Conservation (phyloP, 768 basidiomycete species). For the Paxillus ammoniavirescens region DNA sequence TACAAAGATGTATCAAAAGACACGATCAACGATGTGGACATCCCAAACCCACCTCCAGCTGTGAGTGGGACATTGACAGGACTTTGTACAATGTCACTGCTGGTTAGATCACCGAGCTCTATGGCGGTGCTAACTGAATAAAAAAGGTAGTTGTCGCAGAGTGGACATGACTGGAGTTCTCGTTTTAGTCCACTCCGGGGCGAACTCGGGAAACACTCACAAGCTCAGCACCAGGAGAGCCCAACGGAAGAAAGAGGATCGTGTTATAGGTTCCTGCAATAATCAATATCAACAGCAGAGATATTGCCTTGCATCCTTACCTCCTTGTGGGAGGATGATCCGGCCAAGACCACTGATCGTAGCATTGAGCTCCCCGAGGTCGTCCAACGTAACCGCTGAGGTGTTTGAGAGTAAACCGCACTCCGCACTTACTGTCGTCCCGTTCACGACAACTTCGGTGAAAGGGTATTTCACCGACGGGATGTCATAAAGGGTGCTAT, state of each 20-base stretch:
- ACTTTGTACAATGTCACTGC: neutral
- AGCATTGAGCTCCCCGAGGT: neutral
- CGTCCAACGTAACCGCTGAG: neutral
- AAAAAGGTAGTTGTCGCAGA: neutral
- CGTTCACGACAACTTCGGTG: constrained; percentile 13
- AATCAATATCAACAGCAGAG: neutral
- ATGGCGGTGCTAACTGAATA: neutral
- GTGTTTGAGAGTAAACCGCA: constrained; percentile 15
- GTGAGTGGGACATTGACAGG: neutral
- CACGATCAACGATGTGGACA: neutral
- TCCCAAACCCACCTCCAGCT: neutral
- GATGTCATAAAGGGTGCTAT: constrained; percentile 18
- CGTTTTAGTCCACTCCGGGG: no score
- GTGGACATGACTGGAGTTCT: neutral
- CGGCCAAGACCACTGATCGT: constrained; percentile 7
- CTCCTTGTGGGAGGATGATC: neutral
- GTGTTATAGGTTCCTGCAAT: neutral
- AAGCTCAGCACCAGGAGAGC: no score
- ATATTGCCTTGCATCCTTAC: neutral
- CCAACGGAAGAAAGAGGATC: no score
- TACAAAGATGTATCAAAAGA: neutral
- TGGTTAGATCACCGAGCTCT: constrained; percentile 2
- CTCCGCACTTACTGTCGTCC: constrained; percentile 11
- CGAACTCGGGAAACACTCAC: no score
- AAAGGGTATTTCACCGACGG: neutral